A percentile compares a stretch with the other conserved stretches of the same genome.
Evolutionary conservation across 176 grass and related monocot species (phyloP).

Genomic region (Paspalum notatum): DNA sequence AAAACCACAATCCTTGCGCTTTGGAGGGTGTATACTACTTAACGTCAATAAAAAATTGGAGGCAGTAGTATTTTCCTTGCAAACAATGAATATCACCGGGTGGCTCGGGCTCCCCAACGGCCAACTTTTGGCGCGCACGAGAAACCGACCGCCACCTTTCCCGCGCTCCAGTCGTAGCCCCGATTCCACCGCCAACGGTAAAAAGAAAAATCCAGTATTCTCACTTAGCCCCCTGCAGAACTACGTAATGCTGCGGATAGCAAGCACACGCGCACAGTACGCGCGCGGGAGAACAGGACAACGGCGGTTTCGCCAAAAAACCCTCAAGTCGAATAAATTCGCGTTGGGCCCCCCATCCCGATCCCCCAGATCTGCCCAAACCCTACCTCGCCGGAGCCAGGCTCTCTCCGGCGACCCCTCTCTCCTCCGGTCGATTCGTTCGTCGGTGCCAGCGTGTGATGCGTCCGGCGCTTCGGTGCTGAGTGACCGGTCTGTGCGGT

Average conservation of each 20-base stretch:
- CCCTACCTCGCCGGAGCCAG: conserved; percentile 46
- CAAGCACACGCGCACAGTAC: neutral
- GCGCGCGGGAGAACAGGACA: neutral
- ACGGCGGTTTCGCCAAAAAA: conserved; percentile 3
- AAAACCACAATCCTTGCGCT: no score
- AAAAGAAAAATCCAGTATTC: neutral
- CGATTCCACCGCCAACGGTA: neutral
- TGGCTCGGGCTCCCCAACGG: neutral
- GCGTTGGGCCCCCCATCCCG: neutral
- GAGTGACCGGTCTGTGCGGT: neutral
- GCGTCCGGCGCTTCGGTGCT: neutral
- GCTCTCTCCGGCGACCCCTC: conserved; percentile 3
- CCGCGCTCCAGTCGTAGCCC: neutral
- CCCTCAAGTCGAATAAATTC: conserved; percentile 24
- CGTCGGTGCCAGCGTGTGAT: neutral
- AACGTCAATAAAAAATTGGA: no score
- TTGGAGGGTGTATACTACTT: no score
- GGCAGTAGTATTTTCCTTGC: neutral
- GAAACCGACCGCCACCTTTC: neutral
- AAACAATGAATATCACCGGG: neutral
- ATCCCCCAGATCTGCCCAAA: conserved; percentile 38
- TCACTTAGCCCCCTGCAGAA: neutral
- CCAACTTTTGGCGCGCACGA: neutral
- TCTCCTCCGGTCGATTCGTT: conserved; percentile 10
- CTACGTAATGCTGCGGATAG: neutral